Evolutionary conservation across 305 asterid species (phyloP).

Genomic region (Stenogyne calaminthoides): DNA sequence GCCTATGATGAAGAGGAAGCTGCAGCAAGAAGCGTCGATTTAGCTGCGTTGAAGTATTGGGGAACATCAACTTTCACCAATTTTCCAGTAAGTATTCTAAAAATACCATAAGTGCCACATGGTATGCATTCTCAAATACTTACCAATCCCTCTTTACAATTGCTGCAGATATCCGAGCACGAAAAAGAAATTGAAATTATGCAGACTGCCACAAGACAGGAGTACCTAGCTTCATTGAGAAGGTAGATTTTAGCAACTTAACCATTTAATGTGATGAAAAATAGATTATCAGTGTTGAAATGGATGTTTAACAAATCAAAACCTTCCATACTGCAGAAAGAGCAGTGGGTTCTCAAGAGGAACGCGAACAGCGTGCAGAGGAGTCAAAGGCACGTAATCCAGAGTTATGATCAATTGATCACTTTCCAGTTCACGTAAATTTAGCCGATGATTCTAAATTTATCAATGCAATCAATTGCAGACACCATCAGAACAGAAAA

Average conservation of each 20-base stretch:
- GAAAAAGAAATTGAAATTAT: conserved; percentile 64
- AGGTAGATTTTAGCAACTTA: conserved; percentile 38
- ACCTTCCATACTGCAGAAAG: conserved; percentile 40
- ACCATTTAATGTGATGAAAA: neutral
- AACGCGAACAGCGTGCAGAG: conserved; percentile 73
- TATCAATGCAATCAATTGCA: conserved; percentile 30
- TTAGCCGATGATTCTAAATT: neutral
- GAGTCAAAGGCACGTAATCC: conserved; percentile 59
- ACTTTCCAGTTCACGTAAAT: neutral
- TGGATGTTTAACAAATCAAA: conserved; percentile 24
- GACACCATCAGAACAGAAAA: conserved; percentile 76
- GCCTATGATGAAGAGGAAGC: conserved; percentile 81
- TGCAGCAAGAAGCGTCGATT: conserved; percentile 76
- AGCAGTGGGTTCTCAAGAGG: conserved; percentile 83
- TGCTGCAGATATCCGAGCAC: conserved; percentile 58
- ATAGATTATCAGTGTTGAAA: neutral
- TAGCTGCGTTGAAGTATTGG: conserved; percentile 76
- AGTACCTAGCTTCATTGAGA: conserved; percentile 72
- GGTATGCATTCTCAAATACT: conserved; percentile 23
- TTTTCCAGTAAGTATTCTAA: conserved; percentile 46
- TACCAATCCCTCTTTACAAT: conserved; percentile 8
- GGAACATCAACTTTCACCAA: conserved; percentile 69
- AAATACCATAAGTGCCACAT: neutral
- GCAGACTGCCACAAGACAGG: conserved; percentile 69
- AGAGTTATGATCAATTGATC: neutral